phyloP scores from a whole-genome alignment of 208 protist genomes.

The Leptomonas pyrrhocoris region DNA sequence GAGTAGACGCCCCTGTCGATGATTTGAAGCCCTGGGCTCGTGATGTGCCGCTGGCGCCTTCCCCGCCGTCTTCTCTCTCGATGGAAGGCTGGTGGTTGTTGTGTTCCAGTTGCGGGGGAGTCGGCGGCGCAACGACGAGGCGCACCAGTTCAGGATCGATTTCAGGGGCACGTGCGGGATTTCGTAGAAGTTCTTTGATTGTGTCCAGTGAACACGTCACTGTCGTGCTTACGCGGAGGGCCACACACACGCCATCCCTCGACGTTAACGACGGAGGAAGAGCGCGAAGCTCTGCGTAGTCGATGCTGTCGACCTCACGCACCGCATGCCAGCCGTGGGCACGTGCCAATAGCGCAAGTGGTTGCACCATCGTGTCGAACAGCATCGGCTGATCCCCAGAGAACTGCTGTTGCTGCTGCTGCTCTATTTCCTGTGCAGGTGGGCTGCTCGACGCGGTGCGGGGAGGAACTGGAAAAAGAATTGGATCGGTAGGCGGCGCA shows the following conservation, averaged over 20 bases:
- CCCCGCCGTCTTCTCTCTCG: background rate
- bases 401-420: background rate
- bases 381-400: background rate
- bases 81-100: background rate
- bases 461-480: background rate
- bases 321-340: constrained; percentile 23
- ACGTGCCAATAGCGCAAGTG: constrained; percentile 21
- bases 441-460: background rate
- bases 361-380: constrained; percentile 4
- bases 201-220: constrained; percentile 27
- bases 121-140: background rate
- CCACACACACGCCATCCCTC: constrained; percentile 8
- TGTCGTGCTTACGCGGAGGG: constrained; percentile 33
- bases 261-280: constrained; percentile 14
- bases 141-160: constrained; percentile 29
- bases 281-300: constrained; percentile 30
- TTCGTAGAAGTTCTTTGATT: constrained; percentile 13
- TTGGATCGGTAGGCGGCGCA: background rate
- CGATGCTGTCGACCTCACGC: constrained; percentile 15
- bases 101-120: background rate
- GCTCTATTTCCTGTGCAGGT: background rate
- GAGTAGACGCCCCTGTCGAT: background rate
- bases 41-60: background rate
- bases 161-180: constrained; percentile 4
- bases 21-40: background rate